These are phyloP conservation scores for Aaosphaeria arxii DNA, from an alignment of 2,329 filamentous ascomycete genomes.

Conservation along the genomic window DNA sequence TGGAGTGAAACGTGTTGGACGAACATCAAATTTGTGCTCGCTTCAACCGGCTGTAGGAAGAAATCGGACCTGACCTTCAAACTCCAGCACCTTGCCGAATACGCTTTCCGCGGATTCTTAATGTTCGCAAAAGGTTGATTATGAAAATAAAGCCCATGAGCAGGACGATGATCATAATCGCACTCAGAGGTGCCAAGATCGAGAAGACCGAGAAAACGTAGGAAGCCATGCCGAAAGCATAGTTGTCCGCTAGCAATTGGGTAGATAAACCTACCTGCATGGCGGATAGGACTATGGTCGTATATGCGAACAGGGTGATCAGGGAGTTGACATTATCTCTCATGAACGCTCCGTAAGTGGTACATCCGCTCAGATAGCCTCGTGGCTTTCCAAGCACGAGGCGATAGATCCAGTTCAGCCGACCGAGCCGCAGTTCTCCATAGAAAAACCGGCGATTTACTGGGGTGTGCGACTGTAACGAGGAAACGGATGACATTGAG, in stretches of 20 bases:
- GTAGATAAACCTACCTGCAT: constrained; percentile 24
- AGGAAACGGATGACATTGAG: neutral
- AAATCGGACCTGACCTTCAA: constrained; percentile 2
- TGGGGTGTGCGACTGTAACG: constrained; percentile 1
- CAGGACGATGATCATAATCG: constrained; percentile 9
- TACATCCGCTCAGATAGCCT: constrained; percentile 19
- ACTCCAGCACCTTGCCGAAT: constrained; percentile 12
- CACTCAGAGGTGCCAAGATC: constrained; percentile 16
- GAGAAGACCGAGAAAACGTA: constrained; percentile 20
- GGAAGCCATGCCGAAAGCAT: constrained; percentile 18
- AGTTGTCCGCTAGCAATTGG: constrained; percentile 8
- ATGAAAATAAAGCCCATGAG: constrained; percentile 11
- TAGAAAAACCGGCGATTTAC: constrained; percentile 24
- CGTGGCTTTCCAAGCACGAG: constrained; percentile 9
- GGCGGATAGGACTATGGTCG: constrained; percentile 22
- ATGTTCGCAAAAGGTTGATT: constrained; percentile 12
- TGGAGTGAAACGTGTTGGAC: neutral
- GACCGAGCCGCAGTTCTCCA: constrained; percentile 20
- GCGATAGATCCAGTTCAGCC: constrained; percentile 24
- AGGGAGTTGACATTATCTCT: constrained; percentile 20
- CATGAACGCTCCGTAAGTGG: constrained; percentile 20
- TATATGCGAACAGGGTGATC: constrained; percentile 21
- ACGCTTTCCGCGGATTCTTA: constrained; percentile 11
- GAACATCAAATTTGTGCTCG: neutral
- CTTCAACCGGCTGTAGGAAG: too few relatives aligned